These are phyloP conservation scores for Panaeolus papilionaceus DNA, from an alignment of 768 basidiomycete species.

Conservation along the genomic window DNA sequence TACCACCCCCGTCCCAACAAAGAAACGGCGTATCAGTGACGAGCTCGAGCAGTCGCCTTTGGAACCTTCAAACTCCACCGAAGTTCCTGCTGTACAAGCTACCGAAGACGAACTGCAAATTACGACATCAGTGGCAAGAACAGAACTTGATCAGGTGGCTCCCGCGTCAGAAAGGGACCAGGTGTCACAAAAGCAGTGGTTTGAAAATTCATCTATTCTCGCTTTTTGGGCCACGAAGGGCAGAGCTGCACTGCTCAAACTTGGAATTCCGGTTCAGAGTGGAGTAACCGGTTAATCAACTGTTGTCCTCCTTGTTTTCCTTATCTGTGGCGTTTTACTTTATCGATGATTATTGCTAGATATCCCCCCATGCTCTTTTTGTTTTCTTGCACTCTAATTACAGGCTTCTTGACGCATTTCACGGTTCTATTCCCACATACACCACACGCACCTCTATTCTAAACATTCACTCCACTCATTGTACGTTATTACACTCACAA, in stretches of 20 bases:
- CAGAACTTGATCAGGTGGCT: background rate
- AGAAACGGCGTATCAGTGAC: slow-evolving; percentile 8
- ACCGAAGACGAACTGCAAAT: slow-evolving; percentile 15
- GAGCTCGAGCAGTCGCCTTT: slow-evolving; percentile 5
- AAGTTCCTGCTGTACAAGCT: background rate
- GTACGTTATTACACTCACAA: background rate
- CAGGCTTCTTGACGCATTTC: background rate
- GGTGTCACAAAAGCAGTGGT: slow-evolving; percentile 51
- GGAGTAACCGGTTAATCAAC: slow-evolving; percentile 38
- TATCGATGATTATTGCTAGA: background rate
- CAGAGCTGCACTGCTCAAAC: slow-evolving; percentile 48
- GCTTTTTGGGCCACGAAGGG: slow-evolving; percentile 61
- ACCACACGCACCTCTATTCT: background rate
- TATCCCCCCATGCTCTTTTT: background rate
- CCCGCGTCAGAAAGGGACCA: background rate
- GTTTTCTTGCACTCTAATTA: background rate
- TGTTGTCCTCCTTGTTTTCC: background rate
- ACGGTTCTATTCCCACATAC: background rate
- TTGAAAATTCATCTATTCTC: slow-evolving; percentile 48
- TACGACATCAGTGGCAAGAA: background rate
- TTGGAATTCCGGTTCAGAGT: slow-evolving; percentile 53
- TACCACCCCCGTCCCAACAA: slow-evolving; percentile 9
- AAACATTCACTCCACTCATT: background rate
- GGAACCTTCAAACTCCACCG: background rate
- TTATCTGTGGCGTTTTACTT: background rate